Conservation (phyloP, 1,284 basidiomycete genomes). For the Mrakiaceae sp. region DNA sequence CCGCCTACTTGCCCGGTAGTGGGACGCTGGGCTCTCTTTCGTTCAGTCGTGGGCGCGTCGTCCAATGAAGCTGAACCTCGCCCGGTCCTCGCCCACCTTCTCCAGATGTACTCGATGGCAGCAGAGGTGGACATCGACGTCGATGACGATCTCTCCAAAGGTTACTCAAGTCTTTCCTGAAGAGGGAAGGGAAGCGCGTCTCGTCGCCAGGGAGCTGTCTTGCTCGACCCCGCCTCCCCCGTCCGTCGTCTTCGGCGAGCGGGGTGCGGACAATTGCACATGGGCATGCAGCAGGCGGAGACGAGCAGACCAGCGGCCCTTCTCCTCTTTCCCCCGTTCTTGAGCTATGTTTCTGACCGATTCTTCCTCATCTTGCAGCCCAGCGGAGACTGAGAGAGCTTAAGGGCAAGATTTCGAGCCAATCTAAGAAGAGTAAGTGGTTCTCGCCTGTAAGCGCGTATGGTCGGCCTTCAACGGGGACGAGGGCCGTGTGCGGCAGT, state of each 20-base stretch:
- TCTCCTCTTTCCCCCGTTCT: too few species aligned
- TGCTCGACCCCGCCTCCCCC: not conserved
- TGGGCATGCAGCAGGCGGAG: too few species aligned
- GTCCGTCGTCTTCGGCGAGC: not conserved
- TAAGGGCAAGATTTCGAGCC: slow-evolving; percentile 93
- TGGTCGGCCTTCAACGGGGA: slow-evolving; percentile 45
- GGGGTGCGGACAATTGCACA: too few species aligned
- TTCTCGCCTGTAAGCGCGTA: too few species aligned
- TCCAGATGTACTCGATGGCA: slow-evolving; percentile 77
- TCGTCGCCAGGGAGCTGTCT: too few species aligned
- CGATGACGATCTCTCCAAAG: slow-evolving; percentile 91
- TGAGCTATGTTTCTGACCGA: not conserved
- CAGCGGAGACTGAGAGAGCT: slow-evolving; percentile 92
- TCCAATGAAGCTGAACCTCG: not conserved
- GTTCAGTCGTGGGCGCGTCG: not conserved
- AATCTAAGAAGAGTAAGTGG: slow-evolving; percentile 75
- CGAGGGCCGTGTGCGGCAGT: slow-evolving; percentile 40
- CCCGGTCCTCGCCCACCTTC: not conserved
- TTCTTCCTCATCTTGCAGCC: slow-evolving; percentile 41
- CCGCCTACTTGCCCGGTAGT: too few species aligned
- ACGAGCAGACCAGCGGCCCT: too few species aligned
- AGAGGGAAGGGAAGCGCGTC: too few species aligned
- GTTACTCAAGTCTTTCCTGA: slow-evolving; percentile 33
- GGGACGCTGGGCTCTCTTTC: not conserved
- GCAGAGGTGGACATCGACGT: slow-evolving; percentile 98